phyloP scores from a whole-genome alignment of 2,329 filamentous ascomycete species.

The Aspergillus sp. region DNA sequence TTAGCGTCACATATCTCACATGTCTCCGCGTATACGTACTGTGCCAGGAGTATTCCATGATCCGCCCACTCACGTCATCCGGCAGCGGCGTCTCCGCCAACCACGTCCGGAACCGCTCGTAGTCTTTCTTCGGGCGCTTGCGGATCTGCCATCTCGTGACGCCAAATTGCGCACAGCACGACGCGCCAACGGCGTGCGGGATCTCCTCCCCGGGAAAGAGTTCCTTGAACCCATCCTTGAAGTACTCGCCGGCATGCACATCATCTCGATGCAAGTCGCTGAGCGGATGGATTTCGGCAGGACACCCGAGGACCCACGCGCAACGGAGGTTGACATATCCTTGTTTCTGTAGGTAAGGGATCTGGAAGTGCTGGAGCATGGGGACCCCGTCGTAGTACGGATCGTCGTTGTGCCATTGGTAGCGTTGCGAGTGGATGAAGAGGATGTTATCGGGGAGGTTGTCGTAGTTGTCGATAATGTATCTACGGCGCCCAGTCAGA shows the following conservation, averaged over 20 bases:
- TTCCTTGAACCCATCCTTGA: constrained; percentile 49
- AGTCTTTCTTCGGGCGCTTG: constrained; percentile 48
- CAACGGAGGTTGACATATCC: constrained; percentile 58
- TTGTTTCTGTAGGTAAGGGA: constrained; percentile 48
- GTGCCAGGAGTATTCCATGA: constrained; percentile 62
- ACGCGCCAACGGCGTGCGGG: constrained; percentile 48
- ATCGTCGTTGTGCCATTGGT: constrained; percentile 52
- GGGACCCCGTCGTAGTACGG: constrained; percentile 52
- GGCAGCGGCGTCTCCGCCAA: constrained; percentile 45
- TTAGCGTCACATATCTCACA: constrained; percentile 7
- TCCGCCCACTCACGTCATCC: constrained; percentile 52
- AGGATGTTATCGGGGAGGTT: constrained; percentile 40
- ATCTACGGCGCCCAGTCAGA: constrained; percentile 24
- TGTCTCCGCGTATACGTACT: constrained; percentile 39
- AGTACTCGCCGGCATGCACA: constrained; percentile 51
- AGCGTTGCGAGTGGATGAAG: constrained; percentile 41
- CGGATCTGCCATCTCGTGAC: constrained; percentile 49
- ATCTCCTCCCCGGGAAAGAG: constrained; percentile 44
- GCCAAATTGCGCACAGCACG: constrained; percentile 58
- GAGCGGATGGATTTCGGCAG: constrained; percentile 49
- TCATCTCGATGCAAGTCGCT: constrained; percentile 42
- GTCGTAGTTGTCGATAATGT: constrained; percentile 45
- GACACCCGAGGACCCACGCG: constrained; percentile 53
- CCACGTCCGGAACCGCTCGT: constrained; percentile 51
- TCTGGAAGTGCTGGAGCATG: constrained; percentile 49